A percentile compares a stretch with the other conserved stretches of the same genome.
Evolutionary conservation across 192 early-diverging fungal species (phyloP).

Genomic region (Linnemannia zychae): DNA sequence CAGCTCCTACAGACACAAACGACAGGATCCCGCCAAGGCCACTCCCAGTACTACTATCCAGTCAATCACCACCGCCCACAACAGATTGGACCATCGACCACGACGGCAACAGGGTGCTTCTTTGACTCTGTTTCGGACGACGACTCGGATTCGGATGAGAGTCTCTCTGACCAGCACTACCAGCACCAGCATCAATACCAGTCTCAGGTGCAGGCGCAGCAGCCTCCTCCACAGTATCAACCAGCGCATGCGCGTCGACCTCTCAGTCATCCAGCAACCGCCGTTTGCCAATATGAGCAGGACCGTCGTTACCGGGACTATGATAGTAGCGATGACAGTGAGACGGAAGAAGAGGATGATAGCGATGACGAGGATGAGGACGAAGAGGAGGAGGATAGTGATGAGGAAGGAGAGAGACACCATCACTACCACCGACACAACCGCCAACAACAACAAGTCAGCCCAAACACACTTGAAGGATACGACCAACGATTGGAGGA

Average conservation of each 20-base stretch:
- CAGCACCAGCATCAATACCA: background rate
- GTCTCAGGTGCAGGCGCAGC: background rate
- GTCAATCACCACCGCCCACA: background rate
- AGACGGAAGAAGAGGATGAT: background rate
- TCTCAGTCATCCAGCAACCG: background rate
- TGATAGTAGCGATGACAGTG: background rate
- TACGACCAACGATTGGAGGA: conserved; percentile 37
- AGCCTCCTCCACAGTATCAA: background rate
- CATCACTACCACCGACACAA: background rate
- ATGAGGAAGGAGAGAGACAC: conserved; percentile 10
- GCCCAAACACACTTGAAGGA: conserved; percentile 26
- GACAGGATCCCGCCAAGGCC: background rate
- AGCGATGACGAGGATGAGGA: background rate
- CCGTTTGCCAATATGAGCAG: background rate
- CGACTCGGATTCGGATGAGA: conserved; percentile 29
- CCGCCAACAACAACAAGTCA: conserved; percentile 13
- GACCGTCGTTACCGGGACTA: background rate
- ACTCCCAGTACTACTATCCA: background rate
- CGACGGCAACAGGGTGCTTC: conserved; percentile 13
- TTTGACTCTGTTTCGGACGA: conserved; percentile 45
- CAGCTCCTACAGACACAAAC: background rate
- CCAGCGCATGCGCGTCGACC: too few species aligned
- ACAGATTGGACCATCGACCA: background rate
- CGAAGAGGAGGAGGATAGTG: background rate
- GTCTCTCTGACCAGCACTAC: background rate